phyloP scores from a whole-genome alignment of 768 basidiomycete species.

The Xerocomus brunneocitrinus region DNA sequence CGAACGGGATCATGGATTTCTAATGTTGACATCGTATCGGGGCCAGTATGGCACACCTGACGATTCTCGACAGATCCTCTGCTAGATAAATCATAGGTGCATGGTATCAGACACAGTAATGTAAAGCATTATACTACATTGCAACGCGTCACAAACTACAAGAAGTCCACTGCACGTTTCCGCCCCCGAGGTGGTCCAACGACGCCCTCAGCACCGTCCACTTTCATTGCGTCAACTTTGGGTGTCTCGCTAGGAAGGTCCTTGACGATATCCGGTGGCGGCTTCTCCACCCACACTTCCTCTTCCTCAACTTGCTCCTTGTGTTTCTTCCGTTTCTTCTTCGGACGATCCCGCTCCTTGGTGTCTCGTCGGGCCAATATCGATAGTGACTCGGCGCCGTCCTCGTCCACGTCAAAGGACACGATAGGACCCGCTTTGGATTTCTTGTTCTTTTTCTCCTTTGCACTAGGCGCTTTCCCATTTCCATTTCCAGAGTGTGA shows the following conservation, averaged over 20 bases:
- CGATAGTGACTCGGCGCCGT: conserved; percentile 37
- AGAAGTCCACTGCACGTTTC: conserved; percentile 72
- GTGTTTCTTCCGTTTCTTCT: conserved; percentile 41
- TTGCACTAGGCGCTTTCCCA: conserved; percentile 39
- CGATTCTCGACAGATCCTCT: no score
- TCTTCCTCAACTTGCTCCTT: conserved; percentile 44
- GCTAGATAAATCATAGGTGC: not conserved
- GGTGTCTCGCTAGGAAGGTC: conserved; percentile 21
- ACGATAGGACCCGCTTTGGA: conserved; percentile 47
- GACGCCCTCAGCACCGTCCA: conserved; percentile 17
- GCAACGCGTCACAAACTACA: conserved; percentile 38
- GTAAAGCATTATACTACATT: not conserved
- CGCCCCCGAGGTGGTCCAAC: conserved; percentile 39
- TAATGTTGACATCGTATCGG: no score
- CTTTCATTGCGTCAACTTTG: conserved; percentile 4
- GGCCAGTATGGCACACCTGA: no score
- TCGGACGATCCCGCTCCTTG: conserved; percentile 34
- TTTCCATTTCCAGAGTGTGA: conserved; percentile 28
- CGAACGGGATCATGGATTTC: no score
- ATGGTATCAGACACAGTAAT: not conserved
- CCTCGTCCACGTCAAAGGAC: conserved; percentile 77
- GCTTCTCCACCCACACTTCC: conserved; percentile 69
- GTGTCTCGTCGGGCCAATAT: conserved; percentile 29
- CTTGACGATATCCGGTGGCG: conserved; percentile 47
- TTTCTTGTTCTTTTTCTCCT: conserved; percentile 49